Evolutionary conservation across 345 rosid species (phyloP), one percentile per base, ranked within the genome.

Genomic region (Streptanthus diversifolius): DNA sequence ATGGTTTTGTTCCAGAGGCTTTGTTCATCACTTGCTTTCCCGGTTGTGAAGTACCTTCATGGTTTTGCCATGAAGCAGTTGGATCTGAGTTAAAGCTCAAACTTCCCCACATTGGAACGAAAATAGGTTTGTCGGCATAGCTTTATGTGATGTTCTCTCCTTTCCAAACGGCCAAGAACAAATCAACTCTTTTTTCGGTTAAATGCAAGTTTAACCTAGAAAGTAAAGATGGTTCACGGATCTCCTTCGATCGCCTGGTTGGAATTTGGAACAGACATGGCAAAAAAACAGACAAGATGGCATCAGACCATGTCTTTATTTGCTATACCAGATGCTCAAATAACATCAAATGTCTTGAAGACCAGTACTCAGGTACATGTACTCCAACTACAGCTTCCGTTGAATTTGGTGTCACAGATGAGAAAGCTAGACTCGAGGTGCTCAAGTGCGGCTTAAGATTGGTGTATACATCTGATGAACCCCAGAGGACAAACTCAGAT

Each of bases 1-100:
- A 70, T 66, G 74, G 64, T n/a, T 58, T 36, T 32, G 32, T 10
- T 30, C 41, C 22, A 17, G 74, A 70, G 37, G 58, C 74, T 59
- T 70, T 70, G 66, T 57, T 57, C 48, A 58, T 45, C 33, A 70
- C 66, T 70, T 57, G 57, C 12, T 58, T 43, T 57, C 74, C 74
- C 14, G 74, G 74, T 13, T 45, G 74, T 45, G 74, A 70, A 22
- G 58, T 70, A 59, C 74, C 74, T 33, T 45, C 74, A 36, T 70
- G 74, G 74, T 70, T 58, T 22, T 3, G 18, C 7, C 11, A 43
- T 15, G 36, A 57, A 44, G 47, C 45, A 17, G 48, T 70, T 57
- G 74, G 74, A 45, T 58, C 58, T 15, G 7, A 7, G 37, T 44
- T 70, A 17, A 15, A 59, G 24, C 13, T 37, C 12, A 33, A 36